Conservation (phyloP, 495 filamentous ascomycete genomes). For the Patellaria atrata region DNA sequence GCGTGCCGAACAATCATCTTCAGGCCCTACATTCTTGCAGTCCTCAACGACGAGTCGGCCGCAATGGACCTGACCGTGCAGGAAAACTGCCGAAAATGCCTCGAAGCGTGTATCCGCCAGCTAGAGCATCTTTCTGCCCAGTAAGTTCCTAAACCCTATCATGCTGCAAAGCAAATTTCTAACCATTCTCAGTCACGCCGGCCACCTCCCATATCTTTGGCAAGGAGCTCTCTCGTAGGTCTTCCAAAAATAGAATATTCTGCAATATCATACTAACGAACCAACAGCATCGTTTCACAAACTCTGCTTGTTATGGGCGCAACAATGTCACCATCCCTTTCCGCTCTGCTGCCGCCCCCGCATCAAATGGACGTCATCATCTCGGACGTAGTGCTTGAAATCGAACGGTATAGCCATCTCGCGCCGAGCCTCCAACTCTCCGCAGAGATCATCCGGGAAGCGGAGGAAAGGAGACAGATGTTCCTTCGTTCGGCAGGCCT, state of each 20-base stretch:
- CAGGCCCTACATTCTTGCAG: slow-evolving; percentile 66
- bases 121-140: slow-evolving; percentile 66
- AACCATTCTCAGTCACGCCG: slow-evolving; percentile 49
- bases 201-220: slow-evolving; percentile 79
- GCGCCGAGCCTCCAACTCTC: slow-evolving; percentile 59
- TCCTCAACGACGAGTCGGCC: slow-evolving; percentile 61
- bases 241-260: neutral
- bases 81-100: slow-evolving; percentile 63
- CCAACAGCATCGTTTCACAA: slow-evolving; percentile 50
- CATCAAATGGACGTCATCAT: slow-evolving; percentile 57
- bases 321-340: slow-evolving; percentile 63
- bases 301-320: slow-evolving; percentile 70
- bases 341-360: slow-evolving; percentile 47
- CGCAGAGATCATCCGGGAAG: slow-evolving; percentile 65
- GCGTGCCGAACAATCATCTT: slow-evolving; percentile 78
- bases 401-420: slow-evolving; percentile 56
- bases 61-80: slow-evolving; percentile 52
- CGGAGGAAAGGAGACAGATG: slow-evolving; percentile 49
- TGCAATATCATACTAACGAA: slow-evolving; percentile 1
- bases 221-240: slow-evolving; percentile 56
- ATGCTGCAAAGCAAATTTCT: too few species aligned
- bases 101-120: slow-evolving; percentile 70
- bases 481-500: slow-evolving; percentile 26
- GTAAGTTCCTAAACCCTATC: too few species aligned
- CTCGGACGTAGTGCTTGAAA: slow-evolving; percentile 55